Conservation (phyloP, 495 filamentous ascomycete species). For the Astrothelium subdiscretum region DNA sequence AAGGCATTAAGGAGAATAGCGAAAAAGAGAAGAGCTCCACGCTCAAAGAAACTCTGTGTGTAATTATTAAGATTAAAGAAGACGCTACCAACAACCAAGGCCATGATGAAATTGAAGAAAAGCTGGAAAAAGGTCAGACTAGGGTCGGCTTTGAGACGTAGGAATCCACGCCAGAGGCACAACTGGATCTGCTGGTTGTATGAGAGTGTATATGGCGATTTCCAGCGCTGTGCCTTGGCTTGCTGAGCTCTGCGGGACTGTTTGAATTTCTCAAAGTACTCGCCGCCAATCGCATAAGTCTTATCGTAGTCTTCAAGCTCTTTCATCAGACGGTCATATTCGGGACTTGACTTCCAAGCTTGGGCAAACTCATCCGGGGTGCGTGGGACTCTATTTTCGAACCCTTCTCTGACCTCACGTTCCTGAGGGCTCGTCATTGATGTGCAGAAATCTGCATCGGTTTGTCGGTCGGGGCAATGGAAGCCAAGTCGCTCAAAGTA, state of each 20-base stretch:
- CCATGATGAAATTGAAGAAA: slow-evolving; percentile 62
- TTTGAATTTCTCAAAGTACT: slow-evolving; percentile 55
- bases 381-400: slow-evolving; percentile 52
- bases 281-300: slow-evolving; percentile 50
- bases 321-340: slow-evolving; percentile 48
- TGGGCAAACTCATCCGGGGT: slow-evolving; percentile 59
- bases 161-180: slow-evolving; percentile 60
- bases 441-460: slow-evolving; percentile 60
- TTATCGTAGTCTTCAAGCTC: slow-evolving; percentile 63
- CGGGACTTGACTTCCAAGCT: slow-evolving; percentile 64
- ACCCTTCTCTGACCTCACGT: slow-evolving; percentile 48
- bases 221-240: slow-evolving; percentile 37
- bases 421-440: slow-evolving; percentile 58
- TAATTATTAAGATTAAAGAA: slow-evolving; percentile 61
- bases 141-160: slow-evolving; percentile 56
- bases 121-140: slow-evolving; percentile 57
- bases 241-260: slow-evolving; percentile 55
- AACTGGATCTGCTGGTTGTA: slow-evolving; percentile 17
- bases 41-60: slow-evolving; percentile 61
- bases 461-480: slow-evolving; percentile 47
- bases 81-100: slow-evolving; percentile 67
- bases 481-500: slow-evolving; percentile 47
- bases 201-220: slow-evolving; percentile 21
- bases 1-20: slow-evolving; percentile 76
- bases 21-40: slow-evolving; percentile 81